Percentiles rank a stretch among this genome's conserved stretches.
phyloP scores from a whole-genome alignment of 2,329 filamentous ascomycete genomes.

The Sporothrix schenckii region DNA sequence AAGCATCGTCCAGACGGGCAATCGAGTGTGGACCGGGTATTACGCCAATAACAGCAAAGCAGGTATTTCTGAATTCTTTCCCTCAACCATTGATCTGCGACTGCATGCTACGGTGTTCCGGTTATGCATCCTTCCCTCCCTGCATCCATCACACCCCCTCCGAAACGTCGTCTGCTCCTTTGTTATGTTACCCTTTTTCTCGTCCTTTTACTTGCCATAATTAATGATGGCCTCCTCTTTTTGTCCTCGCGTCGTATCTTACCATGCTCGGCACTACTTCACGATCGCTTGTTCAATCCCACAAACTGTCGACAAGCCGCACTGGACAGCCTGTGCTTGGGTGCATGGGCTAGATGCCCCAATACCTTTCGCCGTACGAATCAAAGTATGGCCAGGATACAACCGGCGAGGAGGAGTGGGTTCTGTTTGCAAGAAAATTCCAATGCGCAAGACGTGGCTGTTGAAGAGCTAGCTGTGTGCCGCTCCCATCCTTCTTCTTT shows the following conservation, averaged over 20 bases:
- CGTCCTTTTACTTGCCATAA: neutral
- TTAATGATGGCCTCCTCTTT: too few relatives aligned
- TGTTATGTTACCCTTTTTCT: neutral
- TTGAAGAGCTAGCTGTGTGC: neutral
- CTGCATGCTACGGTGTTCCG: slow-evolving; percentile 18
- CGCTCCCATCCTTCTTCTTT: neutral
- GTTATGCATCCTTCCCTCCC: slow-evolving; percentile 13
- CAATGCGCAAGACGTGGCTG: neutral
- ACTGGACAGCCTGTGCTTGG: neutral
- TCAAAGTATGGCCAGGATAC: neutral
- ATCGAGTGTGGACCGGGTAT: neutral
- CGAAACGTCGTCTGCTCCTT: neutral
- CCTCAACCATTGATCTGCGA: neutral
- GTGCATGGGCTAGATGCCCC: neutral
- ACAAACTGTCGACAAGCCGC: neutral
- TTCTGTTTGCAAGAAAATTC: neutral
- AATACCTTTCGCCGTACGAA: neutral
- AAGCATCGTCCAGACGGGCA: neutral
- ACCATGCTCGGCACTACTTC: neutral
- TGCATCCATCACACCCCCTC: neutral
- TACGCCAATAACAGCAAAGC: neutral
- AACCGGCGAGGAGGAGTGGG: neutral
- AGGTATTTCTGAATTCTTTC: neutral
- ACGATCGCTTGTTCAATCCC: neutral
- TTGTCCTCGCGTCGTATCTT: neutral